A percentile compares a stretch with the other conserved stretches of the same genome.
phyloP scores from a whole-genome alignment of 225 moss, liverwort and hornwort species.

The Pseudisothecium myosuroides region DNA sequence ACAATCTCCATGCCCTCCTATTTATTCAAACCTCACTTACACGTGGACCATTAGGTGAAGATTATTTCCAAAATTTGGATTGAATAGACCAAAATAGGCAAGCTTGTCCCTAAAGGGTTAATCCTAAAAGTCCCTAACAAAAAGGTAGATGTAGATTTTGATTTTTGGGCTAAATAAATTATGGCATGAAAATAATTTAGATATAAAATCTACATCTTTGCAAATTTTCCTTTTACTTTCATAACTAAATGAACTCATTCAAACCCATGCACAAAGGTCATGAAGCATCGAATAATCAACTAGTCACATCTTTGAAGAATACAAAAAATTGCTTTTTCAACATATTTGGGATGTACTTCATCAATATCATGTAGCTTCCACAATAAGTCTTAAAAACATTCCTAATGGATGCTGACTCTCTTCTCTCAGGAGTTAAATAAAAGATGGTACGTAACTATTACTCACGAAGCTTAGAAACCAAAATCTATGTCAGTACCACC shows the following conservation, averaged over 20 bases:
- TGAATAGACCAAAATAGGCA: too few species aligned
- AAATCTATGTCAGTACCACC: too few species aligned
- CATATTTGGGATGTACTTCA: not conserved
- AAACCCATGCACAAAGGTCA: not conserved
- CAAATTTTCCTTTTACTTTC: not conserved
- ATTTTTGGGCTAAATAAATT: not conserved
- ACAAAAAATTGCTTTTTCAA: not conserved
- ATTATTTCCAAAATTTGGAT: too few species aligned
- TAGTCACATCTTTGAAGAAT: not conserved
- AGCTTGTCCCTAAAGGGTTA: too few species aligned
- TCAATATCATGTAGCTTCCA: not conserved
- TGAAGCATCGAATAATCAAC: fast-evolving
- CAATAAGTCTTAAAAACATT: not conserved
- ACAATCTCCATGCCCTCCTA: too few species aligned
- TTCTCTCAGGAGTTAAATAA: too few species aligned
- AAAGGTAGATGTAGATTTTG: not conserved
- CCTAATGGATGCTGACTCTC: fast-evolving
- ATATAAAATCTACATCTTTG: not conserved
- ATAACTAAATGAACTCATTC: not conserved
- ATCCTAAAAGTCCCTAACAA: not conserved
- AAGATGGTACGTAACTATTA: too few species aligned
- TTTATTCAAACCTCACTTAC: too few species aligned
- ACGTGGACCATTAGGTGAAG: too few species aligned
- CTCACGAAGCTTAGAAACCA: too few species aligned
- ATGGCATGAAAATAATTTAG: not conserved